Evolutionary conservation across 768 basidiomycete species (phyloP).

Genomic region (Kwoniella dendrophila): DNA sequence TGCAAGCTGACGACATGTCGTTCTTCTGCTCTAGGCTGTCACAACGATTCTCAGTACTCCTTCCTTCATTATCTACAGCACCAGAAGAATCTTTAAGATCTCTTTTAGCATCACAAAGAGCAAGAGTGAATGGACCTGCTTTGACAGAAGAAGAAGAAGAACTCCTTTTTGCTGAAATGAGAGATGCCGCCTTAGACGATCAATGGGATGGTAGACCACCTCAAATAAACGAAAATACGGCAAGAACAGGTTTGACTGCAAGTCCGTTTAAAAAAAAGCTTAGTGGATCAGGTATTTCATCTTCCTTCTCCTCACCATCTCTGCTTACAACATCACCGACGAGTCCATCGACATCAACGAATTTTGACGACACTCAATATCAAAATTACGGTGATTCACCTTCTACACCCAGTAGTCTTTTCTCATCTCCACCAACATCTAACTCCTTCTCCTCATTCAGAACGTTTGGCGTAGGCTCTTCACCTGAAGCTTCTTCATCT

Average conservation of each 20-base stretch:
- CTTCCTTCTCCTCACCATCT: conserved; percentile 9
- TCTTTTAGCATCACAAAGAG: conserved; percentile 42
- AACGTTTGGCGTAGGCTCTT: conserved; percentile 31
- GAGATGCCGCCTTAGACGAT: conserved; percentile 18
- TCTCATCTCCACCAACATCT: conserved; percentile 40
- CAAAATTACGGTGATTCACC: neutral
- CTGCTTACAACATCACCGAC: conserved; percentile 23
- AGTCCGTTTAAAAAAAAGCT: neutral
- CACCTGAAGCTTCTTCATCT: neutral
- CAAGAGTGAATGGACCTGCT: conserved; percentile 33
- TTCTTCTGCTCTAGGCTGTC: conserved; percentile 28
- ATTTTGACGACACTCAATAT: neutral
- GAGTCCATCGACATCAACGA: conserved; percentile 20
- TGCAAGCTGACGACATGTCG: neutral
- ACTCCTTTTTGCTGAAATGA: conserved; percentile 44
- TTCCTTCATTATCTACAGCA: conserved; percentile 38
- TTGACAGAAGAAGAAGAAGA: conserved; percentile 49
- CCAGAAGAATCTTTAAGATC: conserved; percentile 41
- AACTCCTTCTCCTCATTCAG: conserved; percentile 41
- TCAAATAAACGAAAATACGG: conserved; percentile 7
- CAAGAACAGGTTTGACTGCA: neutral
- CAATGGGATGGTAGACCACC: conserved; percentile 42
- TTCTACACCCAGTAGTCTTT: conserved; percentile 1
- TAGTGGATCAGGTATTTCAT: neutral
- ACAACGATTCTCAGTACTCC: conserved; percentile 47